These are phyloP conservation scores for Claviceps humidiphila DNA, from an alignment of 2,329 filamentous ascomycete genomes.

Conservation along the genomic window DNA sequence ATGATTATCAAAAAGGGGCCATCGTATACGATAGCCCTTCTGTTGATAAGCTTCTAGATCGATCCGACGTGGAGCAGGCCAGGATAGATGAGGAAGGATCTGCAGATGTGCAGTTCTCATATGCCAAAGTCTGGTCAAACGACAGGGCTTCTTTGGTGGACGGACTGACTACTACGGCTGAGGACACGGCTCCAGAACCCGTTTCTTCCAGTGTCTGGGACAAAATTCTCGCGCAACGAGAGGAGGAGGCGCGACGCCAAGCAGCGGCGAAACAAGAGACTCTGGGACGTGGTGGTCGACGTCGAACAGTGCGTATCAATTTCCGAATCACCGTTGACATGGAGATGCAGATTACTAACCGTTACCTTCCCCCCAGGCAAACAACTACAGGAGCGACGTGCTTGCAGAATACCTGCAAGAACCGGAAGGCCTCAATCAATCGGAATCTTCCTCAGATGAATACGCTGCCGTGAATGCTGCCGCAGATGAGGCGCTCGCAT, in stretches of 20 bases:
- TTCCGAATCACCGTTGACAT: not conserved
- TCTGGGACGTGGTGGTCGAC: conserved; percentile 76
- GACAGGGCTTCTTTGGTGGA: conserved; percentile 57
- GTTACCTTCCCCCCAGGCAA: conserved; percentile 11
- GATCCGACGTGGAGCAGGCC: conserved; percentile 66
- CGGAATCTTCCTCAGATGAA: conserved; percentile 22
- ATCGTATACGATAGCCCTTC: conserved; percentile 71
- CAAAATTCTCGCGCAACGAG: conserved; percentile 71
- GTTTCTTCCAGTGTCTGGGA: conserved; percentile 72
- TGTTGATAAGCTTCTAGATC: conserved; percentile 84
- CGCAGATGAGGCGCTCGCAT: conserved; percentile 13
- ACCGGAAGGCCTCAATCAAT: conserved; percentile 15
- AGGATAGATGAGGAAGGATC: conserved; percentile 47
- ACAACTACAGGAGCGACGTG: conserved; percentile 22
- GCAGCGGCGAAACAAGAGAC: conserved; percentile 54
- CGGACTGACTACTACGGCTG: conserved; percentile 37
- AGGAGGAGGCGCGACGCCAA: conserved; percentile 62
- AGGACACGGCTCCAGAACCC: conserved; percentile 36
- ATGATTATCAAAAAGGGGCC: conserved; percentile 54
- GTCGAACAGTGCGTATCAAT: conserved; percentile 30
- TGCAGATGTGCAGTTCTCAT: conserved; percentile 71
- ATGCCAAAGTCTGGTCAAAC: conserved; percentile 86
- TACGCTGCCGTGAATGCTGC: conserved; percentile 18
- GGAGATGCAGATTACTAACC: not conserved
- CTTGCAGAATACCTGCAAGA: conserved; percentile 12